Evolutionary conservation across 805 yeast species (phyloP).

Genomic region (Komagataella ulmi): DNA sequence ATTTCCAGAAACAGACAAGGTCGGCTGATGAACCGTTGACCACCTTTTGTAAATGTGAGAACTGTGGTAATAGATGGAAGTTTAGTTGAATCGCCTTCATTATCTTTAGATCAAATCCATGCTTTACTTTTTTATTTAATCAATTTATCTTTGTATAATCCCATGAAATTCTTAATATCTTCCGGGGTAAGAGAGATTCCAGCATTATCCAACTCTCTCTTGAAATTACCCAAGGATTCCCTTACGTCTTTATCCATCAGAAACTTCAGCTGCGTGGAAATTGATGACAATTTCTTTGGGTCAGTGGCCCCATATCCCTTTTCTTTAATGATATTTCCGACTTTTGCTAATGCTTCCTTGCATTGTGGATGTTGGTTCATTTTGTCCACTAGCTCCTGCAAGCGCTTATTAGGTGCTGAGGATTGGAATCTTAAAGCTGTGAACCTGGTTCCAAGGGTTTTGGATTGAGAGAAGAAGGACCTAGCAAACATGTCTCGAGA

Average conservation of each 20-base stretch:
- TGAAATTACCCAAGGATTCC: constrained; percentile 9
- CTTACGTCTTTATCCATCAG: constrained; percentile 15
- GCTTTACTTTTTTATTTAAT: neutral
- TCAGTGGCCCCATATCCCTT: constrained; percentile 6
- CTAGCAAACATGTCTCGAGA: neutral
- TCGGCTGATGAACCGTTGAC: constrained; percentile 98
- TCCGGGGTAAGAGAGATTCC: constrained; percentile 12
- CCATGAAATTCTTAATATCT: constrained; percentile 13
- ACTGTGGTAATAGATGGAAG: constrained; percentile 97
- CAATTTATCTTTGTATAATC: constrained; percentile 2
- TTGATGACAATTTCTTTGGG: constrained; percentile 5
- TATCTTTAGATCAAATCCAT: neutral
- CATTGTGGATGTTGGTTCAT: constrained; percentile 19
- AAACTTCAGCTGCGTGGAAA: constrained; percentile 14
- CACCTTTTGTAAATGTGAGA: constrained; percentile 95
- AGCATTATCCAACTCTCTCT: constrained; percentile 9
- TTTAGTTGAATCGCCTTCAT: constrained; percentile 39
- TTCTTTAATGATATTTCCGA: constrained; percentile 15
- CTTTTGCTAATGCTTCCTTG: constrained; percentile 18
- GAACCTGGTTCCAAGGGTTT: neutral
- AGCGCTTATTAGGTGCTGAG: constrained; percentile 2
- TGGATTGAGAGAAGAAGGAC: neutral
- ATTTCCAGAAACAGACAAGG: constrained; percentile 95
- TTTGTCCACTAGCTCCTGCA: constrained; percentile 9
- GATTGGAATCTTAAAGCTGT: constrained; percentile 4